Evolutionary conservation across 768 basidiomycete genomes (phyloP).

Genomic region (Termitomyces sp.): DNA sequence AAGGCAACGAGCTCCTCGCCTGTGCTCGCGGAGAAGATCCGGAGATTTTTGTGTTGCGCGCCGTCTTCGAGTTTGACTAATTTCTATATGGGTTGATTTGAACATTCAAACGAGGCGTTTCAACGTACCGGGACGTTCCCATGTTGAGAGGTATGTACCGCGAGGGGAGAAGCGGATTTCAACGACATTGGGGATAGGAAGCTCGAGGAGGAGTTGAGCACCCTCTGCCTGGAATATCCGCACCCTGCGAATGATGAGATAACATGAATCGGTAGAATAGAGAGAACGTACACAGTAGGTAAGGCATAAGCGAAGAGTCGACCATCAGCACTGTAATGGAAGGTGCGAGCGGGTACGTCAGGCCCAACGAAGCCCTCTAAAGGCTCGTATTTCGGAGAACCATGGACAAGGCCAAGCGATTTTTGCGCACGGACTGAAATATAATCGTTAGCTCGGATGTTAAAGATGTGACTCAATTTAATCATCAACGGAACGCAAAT

Average conservation of each 20-base stretch:
- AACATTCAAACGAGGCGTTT: not conserved
- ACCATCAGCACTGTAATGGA: conserved; percentile 83
- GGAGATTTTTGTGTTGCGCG: conserved; percentile 89
- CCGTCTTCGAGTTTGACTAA: conserved; percentile 86
- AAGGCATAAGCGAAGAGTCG: conserved; percentile 83
- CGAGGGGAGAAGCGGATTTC: conserved; percentile 92
- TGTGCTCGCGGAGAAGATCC: conserved; percentile 82
- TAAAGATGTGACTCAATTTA: not conserved
- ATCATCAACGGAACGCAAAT: not conserved
- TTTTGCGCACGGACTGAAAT: conserved; percentile 89
- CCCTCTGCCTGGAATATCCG: conserved; percentile 74
- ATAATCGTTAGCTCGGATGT: conserved; percentile 1
- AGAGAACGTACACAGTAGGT: conserved; percentile 58
- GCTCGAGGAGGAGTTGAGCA: conserved; percentile 70
- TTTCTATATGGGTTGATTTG: not conserved
- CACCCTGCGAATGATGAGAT: conserved; percentile 43
- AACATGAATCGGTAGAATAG: conserved; percentile 11
- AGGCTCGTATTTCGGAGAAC: conserved; percentile 70
- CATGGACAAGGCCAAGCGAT: conserved; percentile 80
- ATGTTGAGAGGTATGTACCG: conserved; percentile 90
- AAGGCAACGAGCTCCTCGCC: conserved; percentile 87
- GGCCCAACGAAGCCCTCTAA: conserved; percentile 63
- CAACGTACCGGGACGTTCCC: conserved; percentile 80
- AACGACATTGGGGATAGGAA: conserved; percentile 68
- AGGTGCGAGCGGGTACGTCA: conserved; percentile 70